Evolutionary conservation across 2,329 filamentous ascomycete species (phyloP), one percentile per base, ranked within the genome.

Genomic region (Aspergillus floridensis): DNA sequence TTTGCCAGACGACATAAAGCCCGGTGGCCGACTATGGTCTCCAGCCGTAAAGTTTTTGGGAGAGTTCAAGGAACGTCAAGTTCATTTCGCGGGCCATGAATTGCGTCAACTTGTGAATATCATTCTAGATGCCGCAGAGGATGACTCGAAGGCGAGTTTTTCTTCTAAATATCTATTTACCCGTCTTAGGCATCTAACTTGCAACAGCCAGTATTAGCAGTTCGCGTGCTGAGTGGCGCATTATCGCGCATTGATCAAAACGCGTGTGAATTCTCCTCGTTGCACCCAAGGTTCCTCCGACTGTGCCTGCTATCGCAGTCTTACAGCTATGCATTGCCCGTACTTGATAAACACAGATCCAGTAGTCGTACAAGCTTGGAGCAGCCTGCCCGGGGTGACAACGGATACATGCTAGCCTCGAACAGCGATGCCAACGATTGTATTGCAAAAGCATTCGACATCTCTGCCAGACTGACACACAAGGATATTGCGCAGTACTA

Each of bases 401-500:
- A 63, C 14, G 63, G 68, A 21, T 60, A 65, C 26, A 50, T 67
- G 16, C 65, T 72, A 1, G 77, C 73, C 58, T 71, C 73, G 1
- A 57, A 68, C 22, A 62, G 74, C 29, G 68, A 71, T 26, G 71
- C 70, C 5, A 72, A 66, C 59, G 62, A 70, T 21, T 63, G 65
- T 50, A 70, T 80, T 12, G 76, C 69, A 5, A 65, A 71, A 24
- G 53, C 64, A 19, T 74, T 76, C 7, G 76, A 75, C 5, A 63
- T 81, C n/a, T 74, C 77, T 12, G 66, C 73, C 3, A 74, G 70
- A 44, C 59, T 81, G 16, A 72, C 72, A n/a, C 74, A 75, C 58
- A 72, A 70, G 53, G 75, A 77, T 41, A 74, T 77, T 47, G 77
- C 91, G 21, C 85, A 89, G 69, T 92, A 91, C 70, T 88, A 89